A percentile compares a stretch with the other conserved stretches of the same genome.
phyloP scores from a whole-genome alignment of 352 stramenopile species.

The Phytophthora sp. region DNA sequence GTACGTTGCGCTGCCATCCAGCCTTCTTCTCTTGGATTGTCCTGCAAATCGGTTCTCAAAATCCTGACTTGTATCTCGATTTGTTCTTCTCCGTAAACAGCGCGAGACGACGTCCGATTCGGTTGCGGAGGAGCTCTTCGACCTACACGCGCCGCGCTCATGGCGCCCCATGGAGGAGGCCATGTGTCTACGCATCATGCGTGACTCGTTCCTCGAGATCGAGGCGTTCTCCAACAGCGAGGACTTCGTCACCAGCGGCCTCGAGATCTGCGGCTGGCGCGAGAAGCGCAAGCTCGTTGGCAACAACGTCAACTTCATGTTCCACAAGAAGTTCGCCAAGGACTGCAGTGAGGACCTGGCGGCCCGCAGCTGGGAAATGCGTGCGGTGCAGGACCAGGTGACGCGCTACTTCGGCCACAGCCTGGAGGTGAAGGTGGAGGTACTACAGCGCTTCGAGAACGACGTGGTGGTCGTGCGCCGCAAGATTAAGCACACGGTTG shows the following conservation, averaged over 20 bases:
- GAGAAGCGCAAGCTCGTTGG: conserved; percentile 65
- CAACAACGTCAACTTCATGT: conserved; percentile 65
- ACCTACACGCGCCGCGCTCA: conserved; percentile 34
- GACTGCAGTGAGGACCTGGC: conserved; percentile 61
- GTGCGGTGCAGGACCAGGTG: conserved; percentile 55
- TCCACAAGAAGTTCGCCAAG: conserved; percentile 61
- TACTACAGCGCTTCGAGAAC: conserved; percentile 57
- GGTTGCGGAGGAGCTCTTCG: conserved; percentile 25
- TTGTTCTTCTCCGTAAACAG: conserved; percentile 12
- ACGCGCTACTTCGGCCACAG: conserved; percentile 65
- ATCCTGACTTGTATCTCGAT: conserved; percentile 2
- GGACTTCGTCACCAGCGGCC: conserved; percentile 54
- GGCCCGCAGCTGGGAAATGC: conserved; percentile 59
- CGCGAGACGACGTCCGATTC: conserved; percentile 39
- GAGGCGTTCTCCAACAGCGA: conserved; percentile 50
- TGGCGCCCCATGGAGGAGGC: conserved; percentile 50
- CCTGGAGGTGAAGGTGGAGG: conserved; percentile 53
- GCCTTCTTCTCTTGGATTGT: not conserved
- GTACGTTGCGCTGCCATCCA: conserved; percentile 32
- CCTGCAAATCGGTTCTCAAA: not conserved
- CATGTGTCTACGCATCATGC: conserved; percentile 50
- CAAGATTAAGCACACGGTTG: conserved; percentile 61
- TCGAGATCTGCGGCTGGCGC: conserved; percentile 65
- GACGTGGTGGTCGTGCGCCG: conserved; percentile 62
- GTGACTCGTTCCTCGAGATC: conserved; percentile 59